phyloP scores from a whole-genome alignment of 1,284 basidiomycete genomes.

The Tilletia horrida region DNA sequence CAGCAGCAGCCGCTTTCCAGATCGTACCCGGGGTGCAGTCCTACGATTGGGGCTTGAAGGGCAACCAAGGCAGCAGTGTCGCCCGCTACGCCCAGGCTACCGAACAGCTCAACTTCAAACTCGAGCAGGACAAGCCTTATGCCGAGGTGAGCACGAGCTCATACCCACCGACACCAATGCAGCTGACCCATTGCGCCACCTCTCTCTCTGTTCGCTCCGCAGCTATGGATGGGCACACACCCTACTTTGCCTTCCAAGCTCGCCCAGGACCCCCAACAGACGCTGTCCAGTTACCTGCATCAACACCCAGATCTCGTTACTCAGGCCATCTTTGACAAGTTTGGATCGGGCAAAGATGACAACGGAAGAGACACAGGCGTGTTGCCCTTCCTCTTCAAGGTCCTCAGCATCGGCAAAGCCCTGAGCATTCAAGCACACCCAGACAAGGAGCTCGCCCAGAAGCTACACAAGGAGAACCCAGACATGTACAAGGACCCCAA shows the following conservation, averaged over 20 bases:
- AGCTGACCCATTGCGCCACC: not conserved
- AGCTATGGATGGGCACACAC: constrained; percentile 94
- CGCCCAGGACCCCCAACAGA: constrained; percentile 5
- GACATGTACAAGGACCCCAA: constrained; percentile 90
- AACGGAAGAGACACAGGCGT: constrained; percentile 14
- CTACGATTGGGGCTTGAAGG: constrained; percentile 52
- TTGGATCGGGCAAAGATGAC: not conserved
- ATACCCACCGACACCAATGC: not conserved
- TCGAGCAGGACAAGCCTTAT: constrained; percentile 36
- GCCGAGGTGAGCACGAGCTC: constrained; percentile 38
- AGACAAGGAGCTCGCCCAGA: constrained; percentile 80
- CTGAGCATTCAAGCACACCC: constrained; percentile 97
- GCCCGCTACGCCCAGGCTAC: constrained; percentile 43
- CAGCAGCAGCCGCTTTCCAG: constrained; percentile 28
- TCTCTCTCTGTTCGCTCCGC: not conserved
- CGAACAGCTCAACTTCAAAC: constrained; percentile 27
- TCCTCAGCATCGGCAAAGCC: constrained; percentile 82
- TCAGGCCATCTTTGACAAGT: not conserved
- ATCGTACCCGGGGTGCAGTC: constrained; percentile 51
- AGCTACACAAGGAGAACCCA: constrained; percentile 70
- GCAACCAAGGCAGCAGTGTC: constrained; percentile 34
- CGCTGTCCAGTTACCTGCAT: constrained; percentile 33
- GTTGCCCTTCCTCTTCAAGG: constrained; percentile 53
- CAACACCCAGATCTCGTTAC: constrained; percentile 34
- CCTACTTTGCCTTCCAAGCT: constrained; percentile 76